Evolutionary conservation across 768 basidiomycete species (phyloP).

Genomic region (Sistotremastrum suecicum): DNA sequence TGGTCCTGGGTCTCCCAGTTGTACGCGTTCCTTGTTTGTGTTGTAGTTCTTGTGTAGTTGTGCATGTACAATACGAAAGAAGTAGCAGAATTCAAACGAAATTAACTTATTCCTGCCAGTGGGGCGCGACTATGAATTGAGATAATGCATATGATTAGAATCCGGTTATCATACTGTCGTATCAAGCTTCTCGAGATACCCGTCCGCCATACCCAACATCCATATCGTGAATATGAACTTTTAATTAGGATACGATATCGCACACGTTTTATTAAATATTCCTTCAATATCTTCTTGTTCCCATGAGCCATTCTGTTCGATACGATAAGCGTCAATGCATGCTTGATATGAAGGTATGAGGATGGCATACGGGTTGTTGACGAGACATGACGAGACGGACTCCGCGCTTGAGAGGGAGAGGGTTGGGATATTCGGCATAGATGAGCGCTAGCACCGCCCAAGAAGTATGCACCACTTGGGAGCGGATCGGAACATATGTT

Average conservation of each 20-base stretch:
- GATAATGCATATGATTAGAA: too few relatives aligned
- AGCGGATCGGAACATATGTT: slow-evolving; percentile 22
- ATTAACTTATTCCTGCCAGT: too few relatives aligned
- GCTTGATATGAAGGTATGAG: neutral
- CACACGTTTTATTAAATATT: slow-evolving; percentile 79
- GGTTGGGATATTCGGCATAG: slow-evolving; percentile 74
- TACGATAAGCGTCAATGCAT: slow-evolving; percentile 3
- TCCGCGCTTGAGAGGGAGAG: slow-evolving; percentile 65
- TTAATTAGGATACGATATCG: slow-evolving; percentile 83
- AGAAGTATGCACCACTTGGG: slow-evolving; percentile 83
- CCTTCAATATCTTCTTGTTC: slow-evolving; percentile 94
- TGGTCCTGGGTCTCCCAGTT: too few relatives aligned
- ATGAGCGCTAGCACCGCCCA: slow-evolving; percentile 91
- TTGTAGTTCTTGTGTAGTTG: too few relatives aligned
- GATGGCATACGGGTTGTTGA: slow-evolving; percentile 52
- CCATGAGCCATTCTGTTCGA: slow-evolving; percentile 78
- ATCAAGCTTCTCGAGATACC: slow-evolving; percentile 44
- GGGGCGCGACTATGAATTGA: too few relatives aligned
- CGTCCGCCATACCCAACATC: slow-evolving; percentile 82
- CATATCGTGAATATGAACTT: slow-evolving; percentile 93
- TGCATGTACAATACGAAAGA: too few relatives aligned
- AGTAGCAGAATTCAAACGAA: too few relatives aligned
- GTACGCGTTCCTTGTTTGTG: too few relatives aligned
- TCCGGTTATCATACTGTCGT: too few relatives aligned
- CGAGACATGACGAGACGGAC: slow-evolving; percentile 79